Percentiles rank a stretch among this genome's conserved stretches.
Evolutionary conservation across 768 basidiomycete genomes (phyloP).

Genomic region (Lentinula detonsa): DNA sequence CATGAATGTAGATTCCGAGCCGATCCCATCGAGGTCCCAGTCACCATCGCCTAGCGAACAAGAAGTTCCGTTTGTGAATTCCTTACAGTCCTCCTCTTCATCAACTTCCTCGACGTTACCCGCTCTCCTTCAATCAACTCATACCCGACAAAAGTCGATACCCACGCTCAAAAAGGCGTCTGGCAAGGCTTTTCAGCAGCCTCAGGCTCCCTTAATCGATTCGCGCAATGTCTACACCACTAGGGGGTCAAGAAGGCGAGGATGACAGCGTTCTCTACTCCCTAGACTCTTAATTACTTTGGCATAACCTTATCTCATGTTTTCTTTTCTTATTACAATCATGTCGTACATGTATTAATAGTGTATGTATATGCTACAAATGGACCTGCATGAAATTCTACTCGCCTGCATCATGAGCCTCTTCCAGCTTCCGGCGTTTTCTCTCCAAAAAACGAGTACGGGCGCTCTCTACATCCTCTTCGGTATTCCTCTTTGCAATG

Average conservation of each 20-base stretch:
- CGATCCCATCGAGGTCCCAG: not conserved
- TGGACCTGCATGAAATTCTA: not conserved
- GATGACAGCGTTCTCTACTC: not conserved
- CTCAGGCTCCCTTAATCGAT: conserved; percentile 32
- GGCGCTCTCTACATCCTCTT: conserved; percentile 67
- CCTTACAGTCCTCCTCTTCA: conserved; percentile 7
- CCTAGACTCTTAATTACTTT: not conserved
- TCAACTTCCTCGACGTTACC: conserved; percentile 2
- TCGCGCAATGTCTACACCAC: conserved; percentile 36
- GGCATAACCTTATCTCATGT: not conserved
- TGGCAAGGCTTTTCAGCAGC: conserved; percentile 12
- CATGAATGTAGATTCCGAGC: conserved; percentile 5
- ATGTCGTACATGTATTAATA: not conserved
- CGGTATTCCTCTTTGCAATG: conserved; percentile 71
- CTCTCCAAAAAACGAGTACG: conserved; percentile 70
- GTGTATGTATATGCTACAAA: conserved; percentile 1
- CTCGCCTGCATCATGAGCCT: not conserved
- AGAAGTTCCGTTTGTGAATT: not conserved
- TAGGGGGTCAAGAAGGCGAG: conserved; percentile 18
- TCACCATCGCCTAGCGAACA: conserved; percentile 1
- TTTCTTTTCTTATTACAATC: not conserved
- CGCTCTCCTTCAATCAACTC: not conserved
- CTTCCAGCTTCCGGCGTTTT: conserved; percentile 71
- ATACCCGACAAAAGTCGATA: conserved; percentile 10
- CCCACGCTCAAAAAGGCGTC: conserved; percentile 11